These are phyloP conservation scores for Citrullus colocynthis DNA, from an alignment of 306 rosid species.

Conservation along the genomic window DNA sequence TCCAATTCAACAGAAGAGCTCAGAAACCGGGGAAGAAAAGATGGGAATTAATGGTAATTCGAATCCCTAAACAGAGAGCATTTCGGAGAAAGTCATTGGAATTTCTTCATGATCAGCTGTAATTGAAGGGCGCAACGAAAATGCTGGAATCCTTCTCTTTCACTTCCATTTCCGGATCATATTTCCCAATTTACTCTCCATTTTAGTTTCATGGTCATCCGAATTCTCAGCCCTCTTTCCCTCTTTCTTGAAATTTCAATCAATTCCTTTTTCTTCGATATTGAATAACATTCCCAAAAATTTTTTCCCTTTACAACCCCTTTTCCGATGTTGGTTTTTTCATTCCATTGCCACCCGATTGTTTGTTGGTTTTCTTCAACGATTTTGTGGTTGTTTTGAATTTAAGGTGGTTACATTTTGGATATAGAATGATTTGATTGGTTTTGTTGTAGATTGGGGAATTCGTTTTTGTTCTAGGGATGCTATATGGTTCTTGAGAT, in stretches of 20 bases:
- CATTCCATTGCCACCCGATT: neutral
- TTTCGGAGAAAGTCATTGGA: neutral
- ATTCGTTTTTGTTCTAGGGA: neutral
- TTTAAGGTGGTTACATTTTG: neutral
- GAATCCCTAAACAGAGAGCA: neutral
- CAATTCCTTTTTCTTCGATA: neutral
- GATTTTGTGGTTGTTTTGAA: neutral
- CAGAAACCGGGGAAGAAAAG: neutral
- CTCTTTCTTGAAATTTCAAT: neutral
- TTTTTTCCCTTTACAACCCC: neutral
- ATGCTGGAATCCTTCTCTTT: constrained; percentile 16
- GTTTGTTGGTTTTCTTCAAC: neutral
- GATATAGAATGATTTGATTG: neutral
- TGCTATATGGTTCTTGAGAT: constrained; percentile 17
- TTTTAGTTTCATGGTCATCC: constrained; percentile 38
- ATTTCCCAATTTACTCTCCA: neutral
- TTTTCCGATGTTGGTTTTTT: neutral
- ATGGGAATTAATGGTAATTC: neutral
- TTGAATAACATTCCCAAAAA: neutral
- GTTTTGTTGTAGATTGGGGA: neutral
- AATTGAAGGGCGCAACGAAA: constrained; percentile 11
- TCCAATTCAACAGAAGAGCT: neutral
- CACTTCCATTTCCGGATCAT: constrained; percentile 18
- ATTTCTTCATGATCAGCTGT: neutral
- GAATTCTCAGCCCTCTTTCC: constrained; percentile 22